These are phyloP conservation scores for Phytophthora syringae DNA, from an alignment of 352 stramenopile species.

Conservation along the genomic window DNA sequence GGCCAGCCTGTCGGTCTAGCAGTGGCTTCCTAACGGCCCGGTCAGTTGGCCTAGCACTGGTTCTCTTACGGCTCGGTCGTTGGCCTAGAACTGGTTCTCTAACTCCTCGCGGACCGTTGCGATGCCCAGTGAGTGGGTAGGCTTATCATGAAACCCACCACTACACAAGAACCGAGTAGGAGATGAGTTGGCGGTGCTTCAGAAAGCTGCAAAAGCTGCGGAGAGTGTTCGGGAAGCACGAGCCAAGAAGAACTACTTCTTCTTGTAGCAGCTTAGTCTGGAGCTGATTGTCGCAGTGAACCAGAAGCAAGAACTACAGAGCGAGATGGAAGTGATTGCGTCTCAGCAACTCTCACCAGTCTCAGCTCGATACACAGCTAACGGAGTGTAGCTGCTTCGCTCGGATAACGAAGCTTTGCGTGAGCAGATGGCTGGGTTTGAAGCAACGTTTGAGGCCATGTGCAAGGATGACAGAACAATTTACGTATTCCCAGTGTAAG, in stretches of 20 bases:
- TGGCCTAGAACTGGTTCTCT: too few species aligned
- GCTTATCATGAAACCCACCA: too few species aligned
- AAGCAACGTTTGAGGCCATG: conserved; percentile 40
- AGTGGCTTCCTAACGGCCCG: too few species aligned
- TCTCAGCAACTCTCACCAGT: conserved; percentile 20
- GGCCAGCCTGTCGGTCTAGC: too few species aligned
- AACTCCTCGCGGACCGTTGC: too few species aligned
- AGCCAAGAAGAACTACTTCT: conserved; percentile 66
- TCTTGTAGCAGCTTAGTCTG: conserved; percentile 74
- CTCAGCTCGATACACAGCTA: conserved; percentile 21
- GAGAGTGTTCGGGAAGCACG: conserved; percentile 43
- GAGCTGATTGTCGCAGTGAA: conserved; percentile 75
- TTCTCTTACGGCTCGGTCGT: too few species aligned
- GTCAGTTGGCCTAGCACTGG: too few species aligned
- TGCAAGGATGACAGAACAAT: conserved; percentile 50
- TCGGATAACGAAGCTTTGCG: conserved; percentile 34
- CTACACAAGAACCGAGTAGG: too few species aligned
- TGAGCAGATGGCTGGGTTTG: conserved; percentile 14
- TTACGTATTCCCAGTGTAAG: too few species aligned
- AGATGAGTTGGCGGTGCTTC: too few species aligned
- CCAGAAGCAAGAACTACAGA: conserved; percentile 58
- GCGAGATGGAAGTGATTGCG: conserved; percentile 41
- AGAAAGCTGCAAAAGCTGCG: conserved; percentile 39
- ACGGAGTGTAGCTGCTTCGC: conserved; percentile 12
- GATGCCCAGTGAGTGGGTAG: too few species aligned